Evolutionary conservation across 2,329 filamentous ascomycete species (phyloP), one percentile per base, ranked within the genome.

Genomic region (Chaetomiaceae sp.): DNA sequence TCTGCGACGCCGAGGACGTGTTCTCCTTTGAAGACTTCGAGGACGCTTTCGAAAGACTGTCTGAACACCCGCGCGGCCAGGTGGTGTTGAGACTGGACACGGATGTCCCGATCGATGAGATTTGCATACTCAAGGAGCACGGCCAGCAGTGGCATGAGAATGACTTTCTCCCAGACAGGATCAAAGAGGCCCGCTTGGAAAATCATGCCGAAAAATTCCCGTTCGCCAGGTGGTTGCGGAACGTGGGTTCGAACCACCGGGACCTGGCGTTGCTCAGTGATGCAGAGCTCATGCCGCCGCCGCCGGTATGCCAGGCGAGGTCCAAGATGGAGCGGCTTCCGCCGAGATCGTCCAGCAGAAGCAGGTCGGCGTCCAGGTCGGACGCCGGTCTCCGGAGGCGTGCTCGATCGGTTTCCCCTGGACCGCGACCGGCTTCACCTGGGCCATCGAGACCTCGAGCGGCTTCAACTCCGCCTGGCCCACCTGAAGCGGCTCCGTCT

Each of bases 51-150:
- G 6, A 43, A 9, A 25, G 15, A 11, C 33, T 51, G 12, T n/a
- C 22, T 2, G 8, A 6, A n/a, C 19, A 51, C n/a, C 25, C 17
- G 15, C 37, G 37, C n/a, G 43, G 47, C 17, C 53, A 55, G 8
- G 47, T 51, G 20, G 44, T 55, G 19, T 43, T 55, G 37, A 20
- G 5, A 4, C 42, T 47, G 22, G 36, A 36, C 25, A 9, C 40
- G 12, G 22, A 22, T 4, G 5, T 4, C 12, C 34, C 22, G 1
- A 3, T 1, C 7, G 3, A 25, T 12, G 15, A 46, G 5, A 46
- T 46, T 14, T 4, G 5, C 3, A 1, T 25, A 7, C 46, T 54
- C 14, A 6, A 37, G 1, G 4, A 17, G 8, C 9, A 40, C 39
- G 40, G 40, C 15, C 15, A 15, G 2, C 12, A 27, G 22, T 47